Conservation (phyloP, 371 early-diverging fungal genomes). For the Smittium culicis region DNA sequence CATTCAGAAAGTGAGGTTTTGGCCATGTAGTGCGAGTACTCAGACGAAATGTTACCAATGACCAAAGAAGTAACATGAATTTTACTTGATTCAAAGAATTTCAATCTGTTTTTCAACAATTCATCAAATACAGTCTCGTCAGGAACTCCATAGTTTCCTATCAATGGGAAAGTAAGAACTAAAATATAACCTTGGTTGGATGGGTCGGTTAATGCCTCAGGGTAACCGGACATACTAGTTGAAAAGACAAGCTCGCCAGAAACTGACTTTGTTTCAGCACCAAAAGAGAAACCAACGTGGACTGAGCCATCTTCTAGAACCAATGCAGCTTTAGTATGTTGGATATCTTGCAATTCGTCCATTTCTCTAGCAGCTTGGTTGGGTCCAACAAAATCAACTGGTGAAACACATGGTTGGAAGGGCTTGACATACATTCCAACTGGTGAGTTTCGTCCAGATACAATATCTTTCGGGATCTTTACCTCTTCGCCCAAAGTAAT, state of each 20-base stretch:
- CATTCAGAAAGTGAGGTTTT: conserved; percentile 67
- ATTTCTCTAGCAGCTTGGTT: not conserved
- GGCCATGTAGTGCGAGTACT: conserved; percentile 85
- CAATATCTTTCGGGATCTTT: not conserved
- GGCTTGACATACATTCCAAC: not conserved
- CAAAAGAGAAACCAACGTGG: conserved; percentile 84
- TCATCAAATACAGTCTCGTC: conserved; percentile 57
- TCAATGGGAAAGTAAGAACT: conserved; percentile 84
- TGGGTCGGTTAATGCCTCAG: conserved; percentile 91
- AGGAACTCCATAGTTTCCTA: conserved; percentile 96
- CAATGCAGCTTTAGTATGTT: conserved; percentile 40
- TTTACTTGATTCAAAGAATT: conserved; percentile 79
- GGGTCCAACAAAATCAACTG: not conserved
- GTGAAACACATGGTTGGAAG: not conserved
- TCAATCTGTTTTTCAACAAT: conserved; percentile 59
- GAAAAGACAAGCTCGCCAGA: conserved; percentile 96
- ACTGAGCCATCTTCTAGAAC: conserved; percentile 74
- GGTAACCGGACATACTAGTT: conserved; percentile 93
- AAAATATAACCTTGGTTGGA: conserved; percentile 92
- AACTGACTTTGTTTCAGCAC: conserved; percentile 68
- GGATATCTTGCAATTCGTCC: conserved; percentile 19
- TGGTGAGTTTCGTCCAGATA: not conserved
- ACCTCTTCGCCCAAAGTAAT: not conserved
- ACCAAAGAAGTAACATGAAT: conserved; percentile 85
- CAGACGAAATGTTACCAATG: conserved; percentile 75